These are phyloP conservation scores for Aureoboletus auriporus DNA, from an alignment of 768 basidiomycete species.

Conservation along the genomic window DNA sequence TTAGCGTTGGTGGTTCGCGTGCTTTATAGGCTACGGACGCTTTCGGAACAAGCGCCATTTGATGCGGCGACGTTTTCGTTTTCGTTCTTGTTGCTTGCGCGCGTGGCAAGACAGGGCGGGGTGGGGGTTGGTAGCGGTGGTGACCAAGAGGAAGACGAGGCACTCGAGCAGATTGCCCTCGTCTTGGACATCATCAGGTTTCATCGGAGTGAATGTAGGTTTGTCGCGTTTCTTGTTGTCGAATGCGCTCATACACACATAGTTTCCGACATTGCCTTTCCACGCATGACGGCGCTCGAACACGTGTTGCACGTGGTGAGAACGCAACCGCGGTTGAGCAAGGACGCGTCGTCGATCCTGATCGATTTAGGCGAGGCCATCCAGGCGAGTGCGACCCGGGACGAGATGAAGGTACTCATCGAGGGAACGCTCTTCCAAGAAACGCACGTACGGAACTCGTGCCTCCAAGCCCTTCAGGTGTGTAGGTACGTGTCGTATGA, in stretches of 20 bases:
- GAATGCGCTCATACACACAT: neutral
- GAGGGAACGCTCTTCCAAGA: constrained; percentile 80
- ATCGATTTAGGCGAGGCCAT: constrained; percentile 81
- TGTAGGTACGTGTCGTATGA: constrained; percentile 1
- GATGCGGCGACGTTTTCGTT: constrained; percentile 87
- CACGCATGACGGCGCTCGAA: constrained; percentile 64
- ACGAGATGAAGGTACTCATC: constrained; percentile 66
- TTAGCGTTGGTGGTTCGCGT: constrained; percentile 79
- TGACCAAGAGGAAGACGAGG: constrained; percentile 46
- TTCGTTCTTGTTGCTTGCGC: constrained; percentile 66
- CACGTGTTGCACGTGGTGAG: constrained; percentile 70
- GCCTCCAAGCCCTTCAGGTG: constrained; percentile 89
- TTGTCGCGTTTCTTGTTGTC: constrained; percentile 10
- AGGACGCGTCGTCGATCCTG: constrained; percentile 78
- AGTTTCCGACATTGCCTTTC: constrained; percentile 74
- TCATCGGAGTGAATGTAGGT: constrained; percentile 31
- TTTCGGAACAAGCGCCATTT: constrained; percentile 79
- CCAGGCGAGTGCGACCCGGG: constrained; percentile 52
- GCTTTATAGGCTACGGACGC: constrained; percentile 74
- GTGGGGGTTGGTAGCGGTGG: constrained; percentile 36
- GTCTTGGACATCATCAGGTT: constrained; percentile 39
- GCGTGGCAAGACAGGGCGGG: constrained; percentile 68
- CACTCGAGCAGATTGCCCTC: constrained; percentile 77
- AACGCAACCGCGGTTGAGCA: constrained; percentile 74
- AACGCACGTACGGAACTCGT: constrained; percentile 81